These are phyloP conservation scores for Candida taoyuanica DNA, from an alignment of 805 yeast genomes.

Conservation along the genomic window DNA sequence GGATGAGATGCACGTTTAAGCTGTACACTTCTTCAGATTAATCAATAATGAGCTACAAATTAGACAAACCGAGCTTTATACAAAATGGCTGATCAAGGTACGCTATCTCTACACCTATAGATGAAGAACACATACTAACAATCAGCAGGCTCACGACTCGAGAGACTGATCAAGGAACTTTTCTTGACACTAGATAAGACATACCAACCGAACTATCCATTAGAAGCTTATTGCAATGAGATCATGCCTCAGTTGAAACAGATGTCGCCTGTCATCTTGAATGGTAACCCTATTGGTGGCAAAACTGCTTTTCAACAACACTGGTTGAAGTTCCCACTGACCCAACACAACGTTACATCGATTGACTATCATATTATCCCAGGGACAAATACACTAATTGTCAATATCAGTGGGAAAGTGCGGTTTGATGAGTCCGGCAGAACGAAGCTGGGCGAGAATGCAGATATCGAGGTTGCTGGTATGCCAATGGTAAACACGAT, in stretches of 20 bases:
- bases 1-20: too few relatives aligned
- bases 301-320: slow-evolving; percentile 49
- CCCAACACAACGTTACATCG: slow-evolving; percentile 61
- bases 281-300: slow-evolving; percentile 54
- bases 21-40: too few relatives aligned
- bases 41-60: too few relatives aligned
- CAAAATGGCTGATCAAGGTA: slow-evolving; percentile 14
- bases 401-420: slow-evolving; percentile 53
- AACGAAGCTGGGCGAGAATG: slow-evolving; percentile 59
- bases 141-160: slow-evolving; percentile 16
- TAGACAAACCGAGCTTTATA: too few relatives aligned
- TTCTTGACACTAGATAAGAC: slow-evolving; percentile 24
- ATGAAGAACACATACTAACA: too few relatives aligned
- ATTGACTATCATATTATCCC: slow-evolving; percentile 66
- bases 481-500: too few relatives aligned
- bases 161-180: slow-evolving; percentile 22
- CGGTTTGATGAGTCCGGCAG: slow-evolving; percentile 74
- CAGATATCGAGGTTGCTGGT: slow-evolving; percentile 38
- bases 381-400: slow-evolving; percentile 51
- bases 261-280: slow-evolving; percentile 48
- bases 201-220: slow-evolving; percentile 10
- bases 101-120: not conserved
- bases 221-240: slow-evolving; percentile 20
- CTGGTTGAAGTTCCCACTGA: slow-evolving; percentile 52
- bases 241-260: slow-evolving; percentile 45